These are phyloP conservation scores for Hypoxylon sp. DNA, from an alignment of 2,329 filamentous ascomycete species.

Conservation along the genomic window DNA sequence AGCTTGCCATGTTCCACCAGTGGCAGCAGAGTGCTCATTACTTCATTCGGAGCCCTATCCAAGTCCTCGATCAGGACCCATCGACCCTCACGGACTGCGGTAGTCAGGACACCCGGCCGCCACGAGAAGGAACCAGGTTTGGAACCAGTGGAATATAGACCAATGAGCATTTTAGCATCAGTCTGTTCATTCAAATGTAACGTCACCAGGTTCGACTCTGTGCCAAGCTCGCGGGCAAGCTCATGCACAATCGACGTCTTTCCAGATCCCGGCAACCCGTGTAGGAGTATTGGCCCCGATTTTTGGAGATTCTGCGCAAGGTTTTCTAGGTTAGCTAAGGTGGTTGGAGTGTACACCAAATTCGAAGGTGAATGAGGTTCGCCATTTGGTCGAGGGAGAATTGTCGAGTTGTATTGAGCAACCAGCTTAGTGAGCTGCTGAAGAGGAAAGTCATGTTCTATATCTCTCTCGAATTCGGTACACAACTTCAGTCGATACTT, in stretches of 20 bases:
- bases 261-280: conserved; percentile 86
- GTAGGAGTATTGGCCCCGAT: conserved; percentile 79
- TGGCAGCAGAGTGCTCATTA: conserved; percentile 91
- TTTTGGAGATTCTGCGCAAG: conserved; percentile 77
- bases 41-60: conserved; percentile 92
- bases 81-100: conserved; percentile 90
- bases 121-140: conserved; percentile 91
- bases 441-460: conserved; percentile 43
- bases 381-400: conserved; percentile 74
- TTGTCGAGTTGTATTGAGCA: conserved; percentile 72
- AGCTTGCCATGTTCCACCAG: conserved; percentile 94
- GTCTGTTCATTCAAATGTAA: conserved; percentile 98
- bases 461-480: conserved; percentile 39
- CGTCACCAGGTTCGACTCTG: conserved; percentile 86
- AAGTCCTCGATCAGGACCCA: conserved; percentile 99
- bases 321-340: conserved; percentile 75
- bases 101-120: conserved; percentile 92
- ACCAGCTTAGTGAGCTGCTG: conserved; percentile 70
- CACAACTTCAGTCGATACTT: conserved; percentile 57
- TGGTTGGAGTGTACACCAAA: conserved; percentile 79
- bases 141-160: conserved; percentile 90
- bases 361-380: conserved; percentile 60
- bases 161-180: conserved; percentile 95
- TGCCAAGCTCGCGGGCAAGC: conserved; percentile 82
- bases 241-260: conserved; percentile 91